Evolutionary conservation across 306 rosid genomes (phyloP).

Genomic region (Ormosia semicastrata): DNA sequence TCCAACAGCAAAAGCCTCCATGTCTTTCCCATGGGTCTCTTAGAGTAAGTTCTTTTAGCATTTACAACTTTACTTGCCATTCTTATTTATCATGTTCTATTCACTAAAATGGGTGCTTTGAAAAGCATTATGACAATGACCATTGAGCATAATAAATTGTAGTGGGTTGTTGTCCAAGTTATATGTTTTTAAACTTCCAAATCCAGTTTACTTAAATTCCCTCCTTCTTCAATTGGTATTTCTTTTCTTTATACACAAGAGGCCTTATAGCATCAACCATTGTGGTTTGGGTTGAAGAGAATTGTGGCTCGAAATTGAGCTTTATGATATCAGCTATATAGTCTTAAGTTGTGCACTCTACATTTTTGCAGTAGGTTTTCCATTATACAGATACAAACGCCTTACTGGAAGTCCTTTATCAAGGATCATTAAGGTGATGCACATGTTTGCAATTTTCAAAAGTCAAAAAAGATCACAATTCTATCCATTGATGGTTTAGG

Average conservation of each 20-base stretch:
- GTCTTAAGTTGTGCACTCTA: constrained; percentile 17
- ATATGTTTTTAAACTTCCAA: too few relatives aligned
- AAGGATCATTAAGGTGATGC: constrained; percentile 33
- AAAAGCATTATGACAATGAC: too few relatives aligned
- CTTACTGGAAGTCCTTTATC: constrained; percentile 40
- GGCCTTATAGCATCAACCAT: constrained; percentile 30
- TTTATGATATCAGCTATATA: constrained; percentile 13
- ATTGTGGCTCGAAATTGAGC: constrained; percentile 37
- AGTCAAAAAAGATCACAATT: too few relatives aligned
- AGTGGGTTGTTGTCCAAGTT: too few relatives aligned
- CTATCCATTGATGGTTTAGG: too few relatives aligned
- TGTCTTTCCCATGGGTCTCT: constrained; percentile 57
- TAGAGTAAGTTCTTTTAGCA: constrained; percentile 46
- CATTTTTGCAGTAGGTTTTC: constrained; percentile 24
- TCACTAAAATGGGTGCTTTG: too few relatives aligned
- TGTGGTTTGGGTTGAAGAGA: constrained; percentile 46
- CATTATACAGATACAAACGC: constrained; percentile 26
- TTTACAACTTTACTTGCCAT: too few relatives aligned
- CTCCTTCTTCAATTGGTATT: constrained; percentile 47
- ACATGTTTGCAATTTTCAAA: background rate
- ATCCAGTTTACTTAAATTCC: constrained; percentile 1
- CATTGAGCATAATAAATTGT: too few relatives aligned
- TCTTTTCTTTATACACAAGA: constrained; percentile 30
- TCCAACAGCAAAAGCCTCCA: constrained; percentile 58
- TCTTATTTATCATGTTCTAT: too few relatives aligned